Base-by-base conservation (phyloP, 208 protist genomes). In the Wallacemonas collosoma region DNA sequence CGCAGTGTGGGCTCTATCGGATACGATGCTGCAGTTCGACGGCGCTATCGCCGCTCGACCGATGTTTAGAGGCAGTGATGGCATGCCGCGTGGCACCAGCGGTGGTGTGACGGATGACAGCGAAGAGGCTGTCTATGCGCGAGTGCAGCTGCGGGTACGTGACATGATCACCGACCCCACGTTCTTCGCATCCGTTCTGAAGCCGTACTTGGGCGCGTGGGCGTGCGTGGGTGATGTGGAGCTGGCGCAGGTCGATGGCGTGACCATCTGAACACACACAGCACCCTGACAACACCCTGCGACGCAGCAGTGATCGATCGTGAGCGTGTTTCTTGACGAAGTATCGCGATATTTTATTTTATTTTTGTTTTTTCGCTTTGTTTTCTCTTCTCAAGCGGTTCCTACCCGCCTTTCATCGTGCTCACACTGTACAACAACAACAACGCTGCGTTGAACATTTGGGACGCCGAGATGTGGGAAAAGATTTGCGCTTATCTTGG, bases 11-110 rank as follows among this genome's bases (percentile, higher is more conserved):
- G 75, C 72, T 5, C 70, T 82, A 2, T 71, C 62, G 1, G 51
- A 71, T 36, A 41, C 77, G 8, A 48, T 80, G 41, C 60, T 86
- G 6, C 81, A 86, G 68, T 70, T 86, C 26, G 81, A 83, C 39
- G 81, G 77, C 11, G 81, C 75, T 3, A 74, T 86, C 14, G 58
- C 77, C 2, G 72, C 81, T 15, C 53, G 60, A 8, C 70, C 68
- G 6, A 50, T 68, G 68, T 55, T 47, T 1, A 48, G 12, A 68
- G 7, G 43, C 7, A 44, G 35, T 4, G 4, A 9, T 54, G 58
- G 14, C 45, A 50, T 26, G 26, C 15, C 15, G 8, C 35, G 60
- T 11, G 14, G 26, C 6, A 26, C 5, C 60, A 65, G 60, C 60
- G 43, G 5, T 11, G 17, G 9, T 12, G 63, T 68, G 5, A 45